Percentiles rank a stretch among this genome's conserved stretches.
Conservation (phyloP, 1,139 yeast genomes). For the Suhomyces guaymorum region DNA sequence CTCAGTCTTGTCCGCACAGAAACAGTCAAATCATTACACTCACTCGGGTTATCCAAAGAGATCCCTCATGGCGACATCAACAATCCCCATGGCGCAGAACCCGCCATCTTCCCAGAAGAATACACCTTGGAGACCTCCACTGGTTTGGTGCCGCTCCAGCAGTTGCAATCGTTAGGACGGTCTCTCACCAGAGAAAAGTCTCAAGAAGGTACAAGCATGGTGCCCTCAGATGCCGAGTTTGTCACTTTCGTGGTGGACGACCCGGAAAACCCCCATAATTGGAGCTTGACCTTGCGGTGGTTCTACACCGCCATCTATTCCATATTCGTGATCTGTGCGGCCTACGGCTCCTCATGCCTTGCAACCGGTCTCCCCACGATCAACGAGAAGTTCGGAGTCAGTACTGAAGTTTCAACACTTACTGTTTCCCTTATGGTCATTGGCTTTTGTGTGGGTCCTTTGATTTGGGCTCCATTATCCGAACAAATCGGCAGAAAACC, state of each 20-base stretch:
- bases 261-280: conserved; percentile 86
- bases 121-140: conserved; percentile 83
- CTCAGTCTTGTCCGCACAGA: conserved; percentile 49
- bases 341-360: conserved; percentile 86
- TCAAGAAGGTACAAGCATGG: conserved; percentile 10
- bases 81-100: conserved; percentile 53
- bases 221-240: conserved; percentile 72
- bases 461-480: conserved; percentile 86
- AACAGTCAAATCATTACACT: conserved; percentile 65
- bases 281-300: conserved; percentile 66
- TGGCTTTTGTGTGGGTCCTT: conserved; percentile 86
- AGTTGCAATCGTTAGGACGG: conserved; percentile 70
- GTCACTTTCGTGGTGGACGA: conserved; percentile 77
- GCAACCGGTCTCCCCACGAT: conserved; percentile 80
- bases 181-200: conserved; percentile 15
- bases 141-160: conserved; percentile 78
- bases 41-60: conserved; percentile 56
- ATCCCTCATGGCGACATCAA: conserved; percentile 61
- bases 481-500: conserved; percentile 87
- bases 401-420: conserved; percentile 74
- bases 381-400: conserved; percentile 62
- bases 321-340: conserved; percentile 75
- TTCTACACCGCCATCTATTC: conserved; percentile 66
- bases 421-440: conserved; percentile 85
- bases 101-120: conserved; percentile 85